phyloP scores from a whole-genome alignment of 345 rosid species.

The Syzygium oleosum region DNA sequence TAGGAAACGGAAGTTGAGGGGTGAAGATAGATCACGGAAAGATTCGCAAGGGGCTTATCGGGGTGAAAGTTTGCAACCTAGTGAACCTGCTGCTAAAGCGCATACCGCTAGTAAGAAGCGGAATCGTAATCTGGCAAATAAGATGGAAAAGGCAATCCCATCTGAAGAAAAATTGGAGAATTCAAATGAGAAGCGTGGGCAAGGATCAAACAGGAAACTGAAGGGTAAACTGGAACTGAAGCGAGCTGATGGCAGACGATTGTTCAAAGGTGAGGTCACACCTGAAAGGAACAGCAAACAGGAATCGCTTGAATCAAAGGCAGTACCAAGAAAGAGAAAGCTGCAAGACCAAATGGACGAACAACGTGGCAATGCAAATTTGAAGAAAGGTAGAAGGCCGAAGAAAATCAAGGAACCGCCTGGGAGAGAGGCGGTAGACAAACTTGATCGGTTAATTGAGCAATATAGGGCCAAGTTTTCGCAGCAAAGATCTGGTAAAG shows the following conservation, averaged over 20 bases:
- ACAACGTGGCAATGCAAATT: constrained; percentile 12
- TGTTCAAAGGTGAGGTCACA: not conserved
- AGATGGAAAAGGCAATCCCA: constrained; percentile 6
- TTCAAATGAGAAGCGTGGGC: not conserved
- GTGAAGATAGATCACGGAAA: constrained; percentile 8
- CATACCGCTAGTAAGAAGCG: not conserved
- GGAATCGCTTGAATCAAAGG: not conserved
- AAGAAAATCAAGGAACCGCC: constrained; percentile 39
- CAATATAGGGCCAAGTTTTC: constrained; percentile 62
- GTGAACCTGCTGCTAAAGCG: constrained; percentile 4
- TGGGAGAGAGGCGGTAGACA: constrained; percentile 45
- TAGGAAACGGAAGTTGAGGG: constrained; percentile 37
- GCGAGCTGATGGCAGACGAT: not conserved
- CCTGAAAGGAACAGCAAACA: constrained; percentile 9
- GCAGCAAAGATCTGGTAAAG: constrained; percentile 34
- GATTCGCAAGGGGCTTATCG: constrained; percentile 7
- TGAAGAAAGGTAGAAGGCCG: constrained; percentile 24
- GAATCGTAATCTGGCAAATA: constrained; percentile 6
- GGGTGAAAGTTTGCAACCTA: constrained; percentile 6
- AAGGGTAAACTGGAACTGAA: constrained; percentile 4
- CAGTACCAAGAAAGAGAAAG: constrained; percentile 29
- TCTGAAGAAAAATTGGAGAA: constrained; percentile 5
- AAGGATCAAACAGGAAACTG: constrained; percentile 10
- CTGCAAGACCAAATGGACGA: constrained; percentile 14
- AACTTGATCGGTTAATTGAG: constrained; percentile 63